phyloP scores from a whole-genome alignment of 108 stramenopile species.

The Skeletonema grethae region DNA sequence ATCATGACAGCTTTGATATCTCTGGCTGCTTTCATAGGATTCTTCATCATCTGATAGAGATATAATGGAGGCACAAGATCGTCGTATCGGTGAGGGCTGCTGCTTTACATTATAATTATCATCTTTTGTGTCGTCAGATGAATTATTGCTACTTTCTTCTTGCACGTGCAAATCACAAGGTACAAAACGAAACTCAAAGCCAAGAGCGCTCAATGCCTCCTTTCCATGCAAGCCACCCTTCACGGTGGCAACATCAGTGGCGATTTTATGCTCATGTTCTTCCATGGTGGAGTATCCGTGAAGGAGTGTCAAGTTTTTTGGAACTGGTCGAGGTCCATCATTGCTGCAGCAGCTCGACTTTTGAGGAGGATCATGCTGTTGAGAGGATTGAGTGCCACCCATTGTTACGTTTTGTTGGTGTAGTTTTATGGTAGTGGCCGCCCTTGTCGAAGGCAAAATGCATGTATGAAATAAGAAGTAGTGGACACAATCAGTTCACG shows the following conservation, averaged over 20 bases:
- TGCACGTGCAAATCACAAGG: constrained; percentile 15
- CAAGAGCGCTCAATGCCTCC: constrained; percentile 57
- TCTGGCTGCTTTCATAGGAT: constrained; percentile 1
- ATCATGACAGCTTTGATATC: constrained; percentile 22
- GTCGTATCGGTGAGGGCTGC: not conserved
- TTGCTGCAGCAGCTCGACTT: not conserved
- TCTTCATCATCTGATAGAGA: constrained; percentile 7
- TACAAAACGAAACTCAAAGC: constrained; percentile 66
- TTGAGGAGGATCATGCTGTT: not conserved
- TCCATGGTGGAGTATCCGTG: constrained; percentile 26
- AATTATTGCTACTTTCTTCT: not conserved
- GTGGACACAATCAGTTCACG: too few relatives aligned
- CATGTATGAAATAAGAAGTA: too few relatives aligned
- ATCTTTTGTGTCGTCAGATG: not conserved
- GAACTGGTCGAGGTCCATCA: constrained; percentile 15
- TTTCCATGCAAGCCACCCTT: constrained; percentile 46
- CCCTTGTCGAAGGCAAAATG: too few relatives aligned
- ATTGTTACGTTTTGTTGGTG: not conserved
- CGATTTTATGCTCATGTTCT: constrained; percentile 18
- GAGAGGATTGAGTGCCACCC: not conserved
- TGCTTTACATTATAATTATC: not conserved
- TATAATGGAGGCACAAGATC: not conserved
- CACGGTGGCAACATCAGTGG: not conserved
- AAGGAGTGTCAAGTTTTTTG: constrained; percentile 13
- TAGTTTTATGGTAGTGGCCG: too few relatives aligned